Evolutionary conservation across 371 early-diverging fungal genomes (phyloP), one percentile per base, ranked within the genome.

Genomic region (Cokeromyces recurvatus): DNA sequence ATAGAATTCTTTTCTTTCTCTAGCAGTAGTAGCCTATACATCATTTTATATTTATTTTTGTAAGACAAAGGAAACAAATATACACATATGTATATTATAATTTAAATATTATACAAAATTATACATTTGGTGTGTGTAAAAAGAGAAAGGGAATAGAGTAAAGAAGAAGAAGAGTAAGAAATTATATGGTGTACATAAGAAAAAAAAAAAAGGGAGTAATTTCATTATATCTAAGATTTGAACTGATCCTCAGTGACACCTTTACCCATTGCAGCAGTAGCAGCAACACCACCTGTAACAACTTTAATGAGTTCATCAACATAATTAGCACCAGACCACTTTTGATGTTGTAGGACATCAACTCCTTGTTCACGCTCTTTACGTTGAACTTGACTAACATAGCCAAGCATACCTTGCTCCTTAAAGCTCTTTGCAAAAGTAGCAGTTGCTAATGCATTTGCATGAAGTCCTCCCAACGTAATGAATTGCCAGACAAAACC

Each of bases 401-500:
- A 97, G 31, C 96, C 95, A 52, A 86, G 78, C 97, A 97, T 96
- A 35, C 96, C 96, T 34, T 81, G 75, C 55, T 79, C 74, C 41
- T 93, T 87, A 62, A 81, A 97, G 63, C 87, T 83, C 47, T 86
- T 83, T 15, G 97, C 93, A 77, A 97, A 95, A 45, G 84, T 68
- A 53, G 95, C 57, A 38, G 78, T 71, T 38, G 82, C 75, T 23
- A 89, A 68, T n/a, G 91, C 92, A 54, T 92, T 89, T 56, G 91
- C 87, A 68, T 97, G 98, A 81, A 97, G 91, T 55, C 97, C 97
- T 59, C 88, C 97, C 25, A 97, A 77, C 21, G 98, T 97, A 64
- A 95, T 96, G 77, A 97, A 97, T 71, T 97, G 96, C 96, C 97
- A 97, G 42, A 78, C 81, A 71, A 95, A 96, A 35, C 96, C 96